Conservation (phyloP, 805 yeast genomes). For the Sugiyamaella smithiae region DNA sequence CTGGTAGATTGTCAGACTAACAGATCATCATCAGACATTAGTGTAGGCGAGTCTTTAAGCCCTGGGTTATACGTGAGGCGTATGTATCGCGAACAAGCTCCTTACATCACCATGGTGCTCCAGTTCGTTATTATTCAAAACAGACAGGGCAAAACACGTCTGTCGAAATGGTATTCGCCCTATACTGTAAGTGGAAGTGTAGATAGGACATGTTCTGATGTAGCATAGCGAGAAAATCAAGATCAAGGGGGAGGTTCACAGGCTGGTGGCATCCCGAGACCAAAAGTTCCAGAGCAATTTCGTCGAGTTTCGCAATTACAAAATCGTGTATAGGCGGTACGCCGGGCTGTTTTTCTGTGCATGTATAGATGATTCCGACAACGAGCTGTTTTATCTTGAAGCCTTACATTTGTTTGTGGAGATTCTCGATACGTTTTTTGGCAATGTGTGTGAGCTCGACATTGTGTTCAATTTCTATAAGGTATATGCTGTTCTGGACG, state of each 20-base stretch:
- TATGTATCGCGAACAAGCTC: too few relatives aligned
- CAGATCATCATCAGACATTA: too few relatives aligned
- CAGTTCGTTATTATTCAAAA: slow-evolving; percentile 81
- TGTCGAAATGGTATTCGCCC: slow-evolving; percentile 72
- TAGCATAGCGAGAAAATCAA: slow-evolving; percentile 46
- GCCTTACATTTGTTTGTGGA: slow-evolving; percentile 87
- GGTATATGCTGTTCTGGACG: slow-evolving; percentile 79
- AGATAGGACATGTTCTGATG: slow-evolving; percentile 20
- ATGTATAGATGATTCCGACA: slow-evolving; percentile 75
- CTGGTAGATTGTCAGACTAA: too few relatives aligned
- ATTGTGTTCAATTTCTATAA: slow-evolving; percentile 88
- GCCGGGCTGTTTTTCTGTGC: slow-evolving; percentile 90
- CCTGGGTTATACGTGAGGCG: too few relatives aligned
- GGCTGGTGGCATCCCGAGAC: slow-evolving; percentile 77
- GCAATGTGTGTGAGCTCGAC: slow-evolving; percentile 91
- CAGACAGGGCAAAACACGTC: slow-evolving; percentile 88
- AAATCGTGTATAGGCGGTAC: slow-evolving; percentile 80
- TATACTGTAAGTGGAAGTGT: slow-evolving; percentile 35
- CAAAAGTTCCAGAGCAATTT: slow-evolving; percentile 80
- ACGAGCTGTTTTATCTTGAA: slow-evolving; percentile 79
- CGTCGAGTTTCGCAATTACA: slow-evolving; percentile 63
- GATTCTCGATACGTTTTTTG: slow-evolving; percentile 78
- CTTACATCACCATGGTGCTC: slow-evolving; percentile 80
- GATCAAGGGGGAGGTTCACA: slow-evolving; percentile 64
- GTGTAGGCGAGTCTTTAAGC: too few relatives aligned